A percentile compares a stretch with the other conserved stretches of the same genome.
Evolutionary conservation across 73 alveolate genomes (phyloP).

Genomic region (Tetrahymena thermophila): DNA sequence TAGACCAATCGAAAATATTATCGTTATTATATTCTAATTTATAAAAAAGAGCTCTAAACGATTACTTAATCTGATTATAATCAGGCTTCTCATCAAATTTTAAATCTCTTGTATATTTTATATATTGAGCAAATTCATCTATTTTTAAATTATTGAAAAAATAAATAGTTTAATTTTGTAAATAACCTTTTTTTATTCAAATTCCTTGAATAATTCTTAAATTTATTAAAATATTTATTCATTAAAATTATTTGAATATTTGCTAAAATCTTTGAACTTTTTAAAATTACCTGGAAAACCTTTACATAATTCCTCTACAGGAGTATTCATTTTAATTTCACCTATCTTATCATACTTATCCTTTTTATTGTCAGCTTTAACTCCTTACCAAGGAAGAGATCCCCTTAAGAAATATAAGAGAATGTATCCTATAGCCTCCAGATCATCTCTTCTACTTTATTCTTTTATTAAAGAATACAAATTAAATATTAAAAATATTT

Average conservation of each 20-base stretch:
- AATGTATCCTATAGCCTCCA: slow-evolving; percentile 66
- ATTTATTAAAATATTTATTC: too few relatives aligned
- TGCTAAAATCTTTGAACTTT: background rate
- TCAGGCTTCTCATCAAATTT: slow-evolving; percentile 75
- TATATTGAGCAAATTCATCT: slow-evolving; percentile 52
- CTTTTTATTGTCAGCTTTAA: slow-evolving; percentile 53
- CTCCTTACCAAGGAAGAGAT: slow-evolving; percentile 79
- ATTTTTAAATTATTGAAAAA: background rate
- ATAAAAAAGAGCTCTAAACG: slow-evolving; percentile 39
- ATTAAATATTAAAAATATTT: too few relatives aligned
- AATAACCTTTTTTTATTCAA: too few relatives aligned
- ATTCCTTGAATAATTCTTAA: too few relatives aligned
- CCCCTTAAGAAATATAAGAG: slow-evolving; percentile 70
- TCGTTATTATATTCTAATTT: background rate
- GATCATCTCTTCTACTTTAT: slow-evolving; percentile 70
- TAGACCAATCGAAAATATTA: slow-evolving; percentile 21
- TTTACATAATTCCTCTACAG: slow-evolving; percentile 63
- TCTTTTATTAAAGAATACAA: background rate
- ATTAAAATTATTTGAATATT: too few relatives aligned
- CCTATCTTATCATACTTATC: slow-evolving; percentile 65
- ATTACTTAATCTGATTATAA: slow-evolving; percentile 47
- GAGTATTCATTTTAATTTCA: slow-evolving; percentile 55
- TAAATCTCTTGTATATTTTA: slow-evolving; percentile 45
- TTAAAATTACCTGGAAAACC: slow-evolving; percentile 65
- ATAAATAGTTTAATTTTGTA: background rate